Base-by-base conservation (phyloP, 2,329 filamentous ascomycete species). In the Colletotrichum liriopes region DNA sequence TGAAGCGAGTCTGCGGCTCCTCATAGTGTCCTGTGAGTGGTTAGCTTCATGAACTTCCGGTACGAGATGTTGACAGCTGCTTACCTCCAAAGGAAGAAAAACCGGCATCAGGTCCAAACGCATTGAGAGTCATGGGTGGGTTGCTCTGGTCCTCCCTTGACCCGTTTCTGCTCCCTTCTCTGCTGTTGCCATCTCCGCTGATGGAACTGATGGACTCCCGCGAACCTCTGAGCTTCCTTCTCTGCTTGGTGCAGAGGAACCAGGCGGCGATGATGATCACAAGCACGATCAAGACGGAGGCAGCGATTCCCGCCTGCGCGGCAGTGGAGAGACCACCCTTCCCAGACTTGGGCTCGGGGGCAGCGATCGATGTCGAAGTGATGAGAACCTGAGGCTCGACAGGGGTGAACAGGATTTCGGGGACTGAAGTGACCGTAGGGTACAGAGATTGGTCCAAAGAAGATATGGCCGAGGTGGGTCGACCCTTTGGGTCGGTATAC, bases 11-110 rank as follows among this genome's bases (percentile, higher is more conserved):
- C 26, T 73, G 64, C 5, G 73, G 71, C 51, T 71, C 72, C 41
- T 74, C 73, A 23, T 73, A 74, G 41, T 54, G 66, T 29, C 60
- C 73, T 74, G 43, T 41, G n/a, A 45, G 59, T 52, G 12, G 29
- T 74, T 23, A 73, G 71, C 23, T 37, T 29, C 20, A 29, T 32
- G 20, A 39, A 26, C 23, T 39, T 18, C n/a, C 23, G 4, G 8
- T 0, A 11, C 11, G 23, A 26, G 23, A 20, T 18, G 4, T 56
- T 47, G 37, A 16, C 7, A 55, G 18, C 63, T 47, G 72, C 79
- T 77, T 76, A 86, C 85, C 85, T 80, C 84, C 84, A 78, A 86
- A 86, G 14, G 83, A 80, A 1, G 82, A 83, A 76, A 86, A 85
- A 2, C 84, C 80, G 63, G 85, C 83, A 54, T 72, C 73, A 20